phyloP scores from a whole-genome alignment of 148 eudicot genomes.

The Tetragonia tetragonoides region DNA sequence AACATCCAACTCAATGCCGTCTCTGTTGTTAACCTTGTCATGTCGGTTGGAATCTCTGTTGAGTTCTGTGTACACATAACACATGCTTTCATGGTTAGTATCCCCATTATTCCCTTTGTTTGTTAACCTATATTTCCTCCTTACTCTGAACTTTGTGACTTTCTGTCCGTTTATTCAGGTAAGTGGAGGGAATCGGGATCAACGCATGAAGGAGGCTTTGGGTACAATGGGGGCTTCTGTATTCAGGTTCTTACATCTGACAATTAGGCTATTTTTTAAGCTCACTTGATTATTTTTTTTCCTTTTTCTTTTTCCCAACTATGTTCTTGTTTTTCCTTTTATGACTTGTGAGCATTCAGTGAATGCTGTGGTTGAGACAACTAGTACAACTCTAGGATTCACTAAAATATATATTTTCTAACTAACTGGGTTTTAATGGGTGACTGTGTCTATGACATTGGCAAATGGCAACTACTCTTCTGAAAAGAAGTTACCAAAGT shows the following conservation, averaged over 20 bases:
- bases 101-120: conserved; percentile 17
- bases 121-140: background rate
- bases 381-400: background rate
- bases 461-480: no score
- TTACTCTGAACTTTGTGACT: conserved; percentile 2
- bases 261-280: background rate
- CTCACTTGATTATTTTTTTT: background rate
- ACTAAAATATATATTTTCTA: background rate
- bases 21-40: conserved; percentile 95
- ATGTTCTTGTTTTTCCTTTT: background rate
- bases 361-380: background rate
- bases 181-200: conserved; percentile 79
- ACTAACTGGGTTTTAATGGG: background rate
- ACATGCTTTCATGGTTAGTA: conserved; percentile 94
- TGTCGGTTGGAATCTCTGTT: conserved; percentile 97
- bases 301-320: background rate
- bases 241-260: conserved; percentile 57
- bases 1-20: conserved; percentile 93
- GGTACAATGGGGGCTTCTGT: conserved; percentile 99
- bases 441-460: no score
- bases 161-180: conserved; percentile 37
- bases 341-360: background rate
- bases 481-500: background rate
- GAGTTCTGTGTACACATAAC: conserved; percentile 99
- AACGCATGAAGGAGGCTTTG: conserved; percentile 82